Base-by-base conservation (phyloP, 148 eudicot species). In the Pouteria glomerata region DNA sequence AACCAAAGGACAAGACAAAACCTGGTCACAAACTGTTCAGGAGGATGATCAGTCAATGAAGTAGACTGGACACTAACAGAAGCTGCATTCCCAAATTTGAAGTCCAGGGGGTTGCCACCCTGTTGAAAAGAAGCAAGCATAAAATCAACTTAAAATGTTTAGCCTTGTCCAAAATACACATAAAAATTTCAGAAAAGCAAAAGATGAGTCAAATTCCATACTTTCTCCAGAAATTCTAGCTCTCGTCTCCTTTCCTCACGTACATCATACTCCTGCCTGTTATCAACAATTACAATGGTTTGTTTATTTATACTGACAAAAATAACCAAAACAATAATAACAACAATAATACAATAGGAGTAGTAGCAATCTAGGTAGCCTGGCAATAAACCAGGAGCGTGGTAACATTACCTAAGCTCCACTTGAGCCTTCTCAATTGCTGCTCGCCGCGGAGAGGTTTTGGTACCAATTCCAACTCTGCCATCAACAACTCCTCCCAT, bases 91-190 rank as follows among this genome's bases (percentile, higher is more conserved):
- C 86, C 89, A 74, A 81, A 76, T 82, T 85, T 88, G 60, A 91
- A 90, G 69, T 96, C 97, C 80, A 96, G 86, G 55, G 99, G 97
- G 78, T 96, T 76, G 48, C 96, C 97, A 81, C 99, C 99, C 99
- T 96, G 82, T 55, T 79, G 66, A 60, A 72, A 47, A 68, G 53
- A 29, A n/a, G n/a, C n/a, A 67, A 23, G 13, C 37, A 50, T 53
- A 42, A 0, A 42, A 29, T 61, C 15, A 74, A 15, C 56, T 60
- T 47, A 52, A 63, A 39, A 76, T 58, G 27, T 15, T 34, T 26
- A 35, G 5, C 44, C 37, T 62, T 31, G 72, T 48, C 41, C 68
- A 10, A 37, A 7, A 47, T 21, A 30, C 59, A 61, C 67, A 65
- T 10, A 68, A 15, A 21, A 13, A 57, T 41, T 23, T 34, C 16